Evolutionary conservation across 345 rosid genomes (phyloP), one percentile per base, ranked within the genome.

Genomic region (Aethionema arabicum): DNA sequence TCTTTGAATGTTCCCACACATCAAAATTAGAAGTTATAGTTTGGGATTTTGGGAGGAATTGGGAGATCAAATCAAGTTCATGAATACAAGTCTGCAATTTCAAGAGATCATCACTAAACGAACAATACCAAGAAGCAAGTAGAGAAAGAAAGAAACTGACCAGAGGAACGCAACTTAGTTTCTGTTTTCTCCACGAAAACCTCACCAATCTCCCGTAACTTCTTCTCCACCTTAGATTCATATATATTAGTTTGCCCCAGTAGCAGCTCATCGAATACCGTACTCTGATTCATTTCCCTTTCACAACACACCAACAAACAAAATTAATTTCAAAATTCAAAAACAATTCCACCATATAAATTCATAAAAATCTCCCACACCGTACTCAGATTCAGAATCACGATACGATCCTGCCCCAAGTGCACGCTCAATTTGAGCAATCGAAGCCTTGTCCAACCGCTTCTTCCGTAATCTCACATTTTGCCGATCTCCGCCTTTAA

Each of bases 351-450:
- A 1, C 2, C 27, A 21, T 21, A 21, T 21, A 21, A 21, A 21
- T 2, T 21, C 2, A 14, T 4, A 37, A 10, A 37, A 10, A 13
- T 35, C 6, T 49, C 8, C 0, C 0, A 32, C 3, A 38, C 11
- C 66, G 15, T 70, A 79, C 95, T 63, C 64, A 65, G 80, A 58
- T 31, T 89, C 93, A 5, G 74, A 30, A 65, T 92, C 91, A 14
- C 95, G 88, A 50, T 78, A 92, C 33, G 82, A 76, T 59, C 96
- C 93, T 9, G 95, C 83, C 29, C 96, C 95, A 32, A 89, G 73
- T n/a, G 86, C 96, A 6, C 82, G 80, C 67, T 92, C 96, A 11
- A 92, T 72, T 63, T 76, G 79, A 70, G 79, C 65, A 45, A 85
- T 52, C 3, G 79, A 62, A 21, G 82, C 79, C 57, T 80, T 69